Conservation (phyloP, 2,329 filamentous ascomycete genomes). For the Verruconis gallopava region DNA sequence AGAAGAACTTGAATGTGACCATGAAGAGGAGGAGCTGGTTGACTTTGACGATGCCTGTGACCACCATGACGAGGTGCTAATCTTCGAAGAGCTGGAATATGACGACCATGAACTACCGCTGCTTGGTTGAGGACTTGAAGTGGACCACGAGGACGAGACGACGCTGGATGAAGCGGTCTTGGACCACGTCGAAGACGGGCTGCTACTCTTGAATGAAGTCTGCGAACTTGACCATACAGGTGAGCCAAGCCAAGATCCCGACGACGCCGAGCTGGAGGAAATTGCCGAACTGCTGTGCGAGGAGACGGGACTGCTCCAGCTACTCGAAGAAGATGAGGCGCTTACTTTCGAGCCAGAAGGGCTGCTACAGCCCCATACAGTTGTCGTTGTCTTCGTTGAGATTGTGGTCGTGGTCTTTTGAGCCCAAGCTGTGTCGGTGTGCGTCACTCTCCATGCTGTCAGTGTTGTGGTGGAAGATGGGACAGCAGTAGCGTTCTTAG, state of each 20-base stretch:
- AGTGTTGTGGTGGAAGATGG: slow-evolving; percentile 2
- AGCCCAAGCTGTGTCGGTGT: neutral
- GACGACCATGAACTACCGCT: neutral
- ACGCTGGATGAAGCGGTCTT: neutral
- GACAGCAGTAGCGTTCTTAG: too few species aligned
- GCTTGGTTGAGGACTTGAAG: neutral
- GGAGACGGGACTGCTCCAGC: neutral
- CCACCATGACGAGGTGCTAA: neutral
- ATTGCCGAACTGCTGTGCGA: neutral
- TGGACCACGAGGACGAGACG: neutral
- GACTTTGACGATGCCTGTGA: neutral
- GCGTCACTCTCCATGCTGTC: slow-evolving; percentile 1
- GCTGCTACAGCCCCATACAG: neutral
- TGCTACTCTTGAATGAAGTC: neutral
- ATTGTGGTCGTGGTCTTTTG: slow-evolving; percentile 2
- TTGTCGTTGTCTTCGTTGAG: neutral
- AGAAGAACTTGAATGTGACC: neutral
- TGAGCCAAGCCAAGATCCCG: neutral
- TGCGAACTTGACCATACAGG: neutral
- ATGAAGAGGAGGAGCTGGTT: neutral
- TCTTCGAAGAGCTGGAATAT: neutral
- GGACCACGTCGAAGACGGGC: neutral
- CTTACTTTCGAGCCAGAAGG: neutral
- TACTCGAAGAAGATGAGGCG: neutral
- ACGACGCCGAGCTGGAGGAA: neutral